These are phyloP conservation scores for Olyra latifolia DNA, from an alignment of 176 grass and related monocot species.

Conservation along the genomic window DNA sequence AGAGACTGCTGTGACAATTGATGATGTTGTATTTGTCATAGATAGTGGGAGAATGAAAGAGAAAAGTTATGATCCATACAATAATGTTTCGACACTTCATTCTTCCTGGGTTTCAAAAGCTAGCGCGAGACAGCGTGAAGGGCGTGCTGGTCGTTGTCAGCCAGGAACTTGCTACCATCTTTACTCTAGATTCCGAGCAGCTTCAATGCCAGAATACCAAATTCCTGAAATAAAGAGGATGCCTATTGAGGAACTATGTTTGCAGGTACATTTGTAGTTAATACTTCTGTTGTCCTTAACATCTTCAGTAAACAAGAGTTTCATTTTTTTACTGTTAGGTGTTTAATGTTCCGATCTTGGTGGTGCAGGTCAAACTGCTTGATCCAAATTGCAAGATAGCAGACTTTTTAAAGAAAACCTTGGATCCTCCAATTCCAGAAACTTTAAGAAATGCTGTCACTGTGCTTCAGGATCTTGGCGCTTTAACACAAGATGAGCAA, in stretches of 20 bases:
- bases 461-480: slow-evolving; percentile 84
- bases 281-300: slow-evolving; percentile 23
- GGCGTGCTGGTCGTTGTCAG: slow-evolving; percentile 89
- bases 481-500: slow-evolving; percentile 76
- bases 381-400: slow-evolving; percentile 68
- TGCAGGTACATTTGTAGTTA: slow-evolving; percentile 61
- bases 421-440: slow-evolving; percentile 83
- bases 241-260: slow-evolving; percentile 94
- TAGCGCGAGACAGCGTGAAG: slow-evolving; percentile 84
- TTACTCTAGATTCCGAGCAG: slow-evolving; percentile 79
- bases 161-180: slow-evolving; percentile 94
- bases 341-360: slow-evolving; percentile 27
- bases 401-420: slow-evolving; percentile 84
- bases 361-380: slow-evolving; percentile 80
- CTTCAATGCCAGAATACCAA: slow-evolving; percentile 77
- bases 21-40: slow-evolving; percentile 96
- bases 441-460: slow-evolving; percentile 76
- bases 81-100: slow-evolving; percentile 91
- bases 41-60: slow-evolving; percentile 98
- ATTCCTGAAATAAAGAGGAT: slow-evolving; percentile 96
- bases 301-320: slow-evolving; percentile 10
- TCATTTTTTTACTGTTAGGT: slow-evolving; percentile 22
- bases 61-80: slow-evolving; percentile 99
- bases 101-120: slow-evolving; percentile 97
- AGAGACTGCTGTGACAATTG: slow-evolving; percentile 95